Conservation (phyloP, 306 rosid species). For the Spatholobus suberectus region DNA sequence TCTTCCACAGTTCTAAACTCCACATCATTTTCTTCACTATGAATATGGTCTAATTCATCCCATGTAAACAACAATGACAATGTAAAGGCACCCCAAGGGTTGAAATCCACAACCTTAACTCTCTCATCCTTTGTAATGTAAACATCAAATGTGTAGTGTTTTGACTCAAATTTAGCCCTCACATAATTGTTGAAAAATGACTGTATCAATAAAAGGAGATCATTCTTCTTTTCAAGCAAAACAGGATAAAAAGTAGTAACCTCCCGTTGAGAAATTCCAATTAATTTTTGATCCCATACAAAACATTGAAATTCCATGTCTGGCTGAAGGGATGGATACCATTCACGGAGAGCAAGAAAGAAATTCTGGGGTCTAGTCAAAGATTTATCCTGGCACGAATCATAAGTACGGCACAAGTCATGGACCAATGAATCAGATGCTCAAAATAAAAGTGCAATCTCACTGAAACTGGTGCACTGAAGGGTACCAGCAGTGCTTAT, state of each 20-base stretch:
- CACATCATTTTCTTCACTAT: slow-evolving; percentile 40
- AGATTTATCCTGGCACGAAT: slow-evolving; percentile 68
- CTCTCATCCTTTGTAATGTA: slow-evolving; percentile 59
- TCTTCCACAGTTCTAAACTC: slow-evolving; percentile 77
- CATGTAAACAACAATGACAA: slow-evolving; percentile 73
- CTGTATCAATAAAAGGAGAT: slow-evolving; percentile 42
- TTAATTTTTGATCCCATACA: slow-evolving; percentile 51
- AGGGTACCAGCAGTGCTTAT: slow-evolving; percentile 65
- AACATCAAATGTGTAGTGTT: slow-evolving; percentile 74
- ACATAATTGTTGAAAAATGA: slow-evolving; percentile 55
- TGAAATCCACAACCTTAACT: slow-evolving; percentile 77
- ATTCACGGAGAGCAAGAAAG: slow-evolving; percentile 76
- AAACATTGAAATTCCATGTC: slow-evolving; percentile 89
- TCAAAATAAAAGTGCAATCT: slow-evolving; percentile 71
- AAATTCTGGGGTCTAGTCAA: slow-evolving; percentile 62
- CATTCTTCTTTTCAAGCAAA: slow-evolving; percentile 53
- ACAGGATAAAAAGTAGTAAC: slow-evolving; percentile 77
- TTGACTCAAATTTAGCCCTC: slow-evolving; percentile 57
- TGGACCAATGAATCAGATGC: slow-evolving; percentile 84
- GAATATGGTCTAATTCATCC: slow-evolving; percentile 65
- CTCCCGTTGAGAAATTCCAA: slow-evolving; percentile 79
- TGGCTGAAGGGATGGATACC: slow-evolving; percentile 71
- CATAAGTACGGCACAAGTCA: slow-evolving; percentile 83
- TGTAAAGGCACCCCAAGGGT: slow-evolving; percentile 77
- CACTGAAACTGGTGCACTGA: slow-evolving; percentile 68